phyloP scores from a whole-genome alignment of 1,284 basidiomycete species.

The Coriolopsis trogii region DNA sequence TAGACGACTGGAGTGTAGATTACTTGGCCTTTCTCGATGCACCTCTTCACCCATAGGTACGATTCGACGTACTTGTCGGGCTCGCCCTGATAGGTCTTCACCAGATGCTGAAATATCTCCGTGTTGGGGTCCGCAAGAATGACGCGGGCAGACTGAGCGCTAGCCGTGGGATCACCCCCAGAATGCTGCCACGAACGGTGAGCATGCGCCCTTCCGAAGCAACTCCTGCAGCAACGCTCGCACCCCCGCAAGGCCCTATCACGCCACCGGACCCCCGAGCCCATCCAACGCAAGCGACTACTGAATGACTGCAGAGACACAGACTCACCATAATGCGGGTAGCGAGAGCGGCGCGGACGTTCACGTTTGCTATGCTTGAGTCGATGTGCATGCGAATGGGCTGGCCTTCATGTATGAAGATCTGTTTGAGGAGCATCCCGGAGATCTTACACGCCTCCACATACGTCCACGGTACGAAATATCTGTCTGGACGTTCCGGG shows the following conservation, averaged over 20 bases:
- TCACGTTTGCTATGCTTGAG: constrained; percentile 73
- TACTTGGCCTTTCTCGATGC: constrained; percentile 65
- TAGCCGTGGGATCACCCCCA: constrained; percentile 71
- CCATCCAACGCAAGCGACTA: not conserved
- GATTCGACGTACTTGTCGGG: constrained; percentile 75
- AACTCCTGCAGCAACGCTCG: not conserved
- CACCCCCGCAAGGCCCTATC: not conserved
- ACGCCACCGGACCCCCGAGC: not conserved
- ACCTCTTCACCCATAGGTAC: constrained; percentile 79
- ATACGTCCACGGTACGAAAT: constrained; percentile 78
- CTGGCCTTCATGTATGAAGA: constrained; percentile 63
- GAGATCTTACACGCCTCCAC: constrained; percentile 78
- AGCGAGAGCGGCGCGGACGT: constrained; percentile 62
- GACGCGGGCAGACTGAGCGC: constrained; percentile 66
- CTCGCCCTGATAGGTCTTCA: constrained; percentile 67
- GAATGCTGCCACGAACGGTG: constrained; percentile 55
- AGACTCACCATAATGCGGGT: constrained; percentile 67
- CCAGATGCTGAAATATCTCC: constrained; percentile 68
- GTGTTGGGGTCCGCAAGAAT: constrained; percentile 78
- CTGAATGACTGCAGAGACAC: no score
- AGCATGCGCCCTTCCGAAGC: constrained; percentile 1
- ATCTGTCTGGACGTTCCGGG: constrained; percentile 66
- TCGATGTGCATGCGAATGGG: constrained; percentile 79
- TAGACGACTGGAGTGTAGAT: constrained; percentile 73
- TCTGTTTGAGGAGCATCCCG: constrained; percentile 69